phyloP scores from a whole-genome alignment of 441 rosid genomes.

The Pelargonium fulgidum region DNA sequence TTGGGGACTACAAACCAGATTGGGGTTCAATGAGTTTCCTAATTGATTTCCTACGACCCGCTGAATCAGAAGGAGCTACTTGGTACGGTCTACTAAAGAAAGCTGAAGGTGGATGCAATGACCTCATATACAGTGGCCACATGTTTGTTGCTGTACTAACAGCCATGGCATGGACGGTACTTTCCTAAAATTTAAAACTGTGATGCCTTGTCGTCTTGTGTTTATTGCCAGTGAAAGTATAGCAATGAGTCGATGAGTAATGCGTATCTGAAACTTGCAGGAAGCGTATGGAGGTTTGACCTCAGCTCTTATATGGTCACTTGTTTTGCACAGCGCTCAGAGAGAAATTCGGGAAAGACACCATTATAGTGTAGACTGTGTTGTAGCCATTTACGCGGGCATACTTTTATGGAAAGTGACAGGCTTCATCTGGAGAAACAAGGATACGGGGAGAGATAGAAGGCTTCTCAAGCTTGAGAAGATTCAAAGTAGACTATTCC shows the following conservation, averaged over 20 bases:
- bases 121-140: constrained; percentile 87
- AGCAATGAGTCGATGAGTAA: neutral
- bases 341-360: constrained; percentile 80
- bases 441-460: constrained; percentile 24
- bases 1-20: constrained; percentile 53
- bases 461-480: constrained; percentile 48
- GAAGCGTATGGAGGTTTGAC: constrained; percentile 85
- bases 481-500: constrained; percentile 56
- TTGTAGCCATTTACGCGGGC: constrained; percentile 80
- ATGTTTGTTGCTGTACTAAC: constrained; percentile 88
- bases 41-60: constrained; percentile 71
- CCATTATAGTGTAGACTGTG: constrained; percentile 78
- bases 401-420: constrained; percentile 90
- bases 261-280: constrained; percentile 30
- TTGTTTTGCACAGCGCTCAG: constrained; percentile 75
- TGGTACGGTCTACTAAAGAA: constrained; percentile 67
- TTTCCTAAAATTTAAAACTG: neutral
- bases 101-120: constrained; percentile 98
- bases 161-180: constrained; percentile 98
- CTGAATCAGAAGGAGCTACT: constrained; percentile 50
- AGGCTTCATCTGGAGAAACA: constrained; percentile 65
- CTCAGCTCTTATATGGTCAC: constrained; percentile 70
- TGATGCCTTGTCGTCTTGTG: too few species aligned
- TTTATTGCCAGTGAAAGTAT: constrained; percentile 5
- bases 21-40: constrained; percentile 88